Evolutionary conservation across 1,284 basidiomycete genomes (phyloP), one percentile per base, ranked within the genome.

Genomic region (Mrakiaceae sp.): DNA sequence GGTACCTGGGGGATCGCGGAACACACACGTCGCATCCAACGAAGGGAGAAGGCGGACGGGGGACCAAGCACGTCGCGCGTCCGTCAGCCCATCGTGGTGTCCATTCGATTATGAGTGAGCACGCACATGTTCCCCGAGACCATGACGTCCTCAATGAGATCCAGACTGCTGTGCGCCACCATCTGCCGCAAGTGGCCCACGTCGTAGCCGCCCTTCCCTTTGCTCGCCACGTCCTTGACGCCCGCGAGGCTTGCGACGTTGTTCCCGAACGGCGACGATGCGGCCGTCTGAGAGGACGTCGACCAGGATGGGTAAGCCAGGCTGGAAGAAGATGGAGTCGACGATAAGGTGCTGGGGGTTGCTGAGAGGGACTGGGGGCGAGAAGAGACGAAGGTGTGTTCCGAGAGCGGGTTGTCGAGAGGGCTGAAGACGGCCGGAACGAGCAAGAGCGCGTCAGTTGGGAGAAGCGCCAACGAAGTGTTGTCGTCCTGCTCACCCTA

Each of bases 161-260:
- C 93, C 72, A 97, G 77, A 71, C 87, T 90, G 57, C 90, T 90
- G 74, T 96, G 93, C 50, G 91, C 92, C 71, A 96, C 89, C 87
- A 97, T 93, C 79, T 97, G 92, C 70, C 94, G 87, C 66, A 97
- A 88, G 81, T 95, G 90, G 63, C 88, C 81, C 72, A 93, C 90
- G 75, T 88, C 48, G 60, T 69, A 60, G 84, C 40, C 82, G 80
- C 14, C 85, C 85, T 27, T 86, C 85, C 75, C 14, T 63, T 66
- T n/a, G 42, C 64, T 11, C 61, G 7, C 64, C 65, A 11, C 44
- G 11, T 48, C 42, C 47, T 55, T 55, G 11, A 62, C 54, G 16
- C 65, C 65, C 0, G 60, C 55, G 47, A 66, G 40, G n/a, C 61
- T 63, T 5, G 60, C 60, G 1, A 59, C 57, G 49, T 60, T 63